A percentile compares a stretch with the other conserved stretches of the same genome.
These are phyloP conservation scores for Byssochlamys sp. DNA, from an alignment of 2,329 filamentous ascomycete species.

Conservation along the genomic window DNA sequence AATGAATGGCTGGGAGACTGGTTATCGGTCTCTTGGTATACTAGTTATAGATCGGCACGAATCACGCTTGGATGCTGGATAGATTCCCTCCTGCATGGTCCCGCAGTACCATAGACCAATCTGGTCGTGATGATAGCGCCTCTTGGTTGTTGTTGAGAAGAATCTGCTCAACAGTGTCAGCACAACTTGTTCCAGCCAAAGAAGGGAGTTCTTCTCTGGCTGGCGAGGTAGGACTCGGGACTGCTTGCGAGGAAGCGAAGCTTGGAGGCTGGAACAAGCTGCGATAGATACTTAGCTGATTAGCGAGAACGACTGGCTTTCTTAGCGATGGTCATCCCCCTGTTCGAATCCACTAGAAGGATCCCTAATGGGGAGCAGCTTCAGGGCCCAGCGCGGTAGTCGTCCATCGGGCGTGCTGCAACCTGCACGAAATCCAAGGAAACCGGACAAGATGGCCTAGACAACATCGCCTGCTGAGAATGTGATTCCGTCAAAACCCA, in stretches of 20 bases:
- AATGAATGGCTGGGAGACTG: neutral
- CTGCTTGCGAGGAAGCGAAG: too few species aligned
- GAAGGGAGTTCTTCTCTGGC: too few species aligned
- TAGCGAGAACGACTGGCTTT: neutral
- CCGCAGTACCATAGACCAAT: neutral
- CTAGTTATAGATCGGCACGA: neutral
- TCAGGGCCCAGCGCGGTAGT: neutral
- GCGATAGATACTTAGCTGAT: neutral
- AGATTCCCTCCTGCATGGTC: neutral
- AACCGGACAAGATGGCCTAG: neutral
- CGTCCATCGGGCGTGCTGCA: neutral
- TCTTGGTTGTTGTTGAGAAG: neutral
- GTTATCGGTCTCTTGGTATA: neutral
- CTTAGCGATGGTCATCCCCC: neutral
- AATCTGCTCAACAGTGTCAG: neutral
- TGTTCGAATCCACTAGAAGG: neutral
- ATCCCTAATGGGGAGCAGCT: neutral
- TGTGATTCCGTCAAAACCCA: neutral
- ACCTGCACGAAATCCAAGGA: neutral
- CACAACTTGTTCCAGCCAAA: neutral
- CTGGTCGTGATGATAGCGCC: too few species aligned
- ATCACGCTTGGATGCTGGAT: neutral
- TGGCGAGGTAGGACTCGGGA: too few species aligned
- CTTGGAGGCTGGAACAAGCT: too few species aligned
- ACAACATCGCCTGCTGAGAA: neutral